A percentile compares a stretch with the other conserved stretches of the same genome.
Evolutionary conservation across 2,329 filamentous ascomycete species (phyloP).

Genomic region (Apiospora koreana): DNA sequence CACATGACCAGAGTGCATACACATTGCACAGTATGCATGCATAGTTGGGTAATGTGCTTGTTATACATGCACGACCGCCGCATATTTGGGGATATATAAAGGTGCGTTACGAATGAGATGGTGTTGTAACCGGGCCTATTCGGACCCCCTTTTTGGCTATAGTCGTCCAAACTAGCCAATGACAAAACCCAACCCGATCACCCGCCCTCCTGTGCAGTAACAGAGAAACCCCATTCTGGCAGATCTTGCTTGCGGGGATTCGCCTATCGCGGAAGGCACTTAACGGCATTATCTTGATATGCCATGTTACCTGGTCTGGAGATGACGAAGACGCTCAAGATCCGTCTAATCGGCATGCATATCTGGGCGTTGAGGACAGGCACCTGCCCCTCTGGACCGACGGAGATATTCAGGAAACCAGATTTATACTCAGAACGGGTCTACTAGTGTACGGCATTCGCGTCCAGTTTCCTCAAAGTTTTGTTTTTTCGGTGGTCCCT

Average conservation of each 20-base stretch:
- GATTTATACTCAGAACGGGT: neutral
- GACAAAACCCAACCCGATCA: neutral
- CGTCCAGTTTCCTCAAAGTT: neutral
- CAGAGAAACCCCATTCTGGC: neutral
- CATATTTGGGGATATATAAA: neutral
- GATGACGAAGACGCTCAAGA: neutral
- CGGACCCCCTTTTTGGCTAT: too few relatives aligned
- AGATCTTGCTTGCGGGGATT: neutral
- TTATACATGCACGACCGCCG: neutral
- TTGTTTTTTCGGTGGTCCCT: neutral
- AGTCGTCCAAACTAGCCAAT: neutral
- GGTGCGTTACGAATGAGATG: neutral
- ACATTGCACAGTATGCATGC: neutral
- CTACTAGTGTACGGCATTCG: neutral
- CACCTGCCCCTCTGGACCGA: neutral
- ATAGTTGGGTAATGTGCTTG: neutral
- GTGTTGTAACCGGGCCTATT: neutral
- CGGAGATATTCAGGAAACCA: neutral
- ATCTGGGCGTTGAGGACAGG: neutral
- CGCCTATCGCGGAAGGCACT: neutral
- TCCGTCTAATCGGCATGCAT: neutral
- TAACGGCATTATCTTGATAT: neutral
- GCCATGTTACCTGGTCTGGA: neutral
- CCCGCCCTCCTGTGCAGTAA: neutral
- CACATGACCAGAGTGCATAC: slow-evolving; percentile 1